Evolutionary conservation across 2,329 filamentous ascomycete genomes (phyloP), one percentile per base, ranked within the genome.

Genomic region (Metarhizium rileyi): DNA sequence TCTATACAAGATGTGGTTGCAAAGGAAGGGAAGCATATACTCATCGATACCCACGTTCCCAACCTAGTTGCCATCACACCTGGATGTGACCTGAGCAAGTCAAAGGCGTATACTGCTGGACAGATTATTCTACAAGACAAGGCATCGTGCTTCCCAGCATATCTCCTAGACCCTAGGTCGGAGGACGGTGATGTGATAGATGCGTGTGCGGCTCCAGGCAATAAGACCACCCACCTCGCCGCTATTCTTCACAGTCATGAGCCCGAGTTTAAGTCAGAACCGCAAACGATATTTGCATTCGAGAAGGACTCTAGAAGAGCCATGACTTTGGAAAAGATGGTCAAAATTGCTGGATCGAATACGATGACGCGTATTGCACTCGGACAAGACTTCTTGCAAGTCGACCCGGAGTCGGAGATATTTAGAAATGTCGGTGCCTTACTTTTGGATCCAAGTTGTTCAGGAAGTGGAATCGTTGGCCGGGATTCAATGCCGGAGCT

Each of bases 181-280:
- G 72, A 78, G 50, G 79, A 84, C 55, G 88, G 88, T 23, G 82
- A 93, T 60, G 73, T 94, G 8, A 80, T 97, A n/a, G 93, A 98
- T 66, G 87, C 87, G 0, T 97, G 91, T 63, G 88, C 93, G 0
- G 93, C 93, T 1, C 93, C 93, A 1, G 93, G 93, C 5, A 98
- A 98, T 66, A 98, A 98, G 69, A 97, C 93, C 1, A 97, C 91
- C 7, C 93, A 97, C 65, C 70, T 95, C 44, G 90, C 90, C 0
- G 86, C 89, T 2, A 80, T 96, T 4, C 61, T 93, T 45, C 71
- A 64, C 47, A 69, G 66, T 45, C 69, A 68, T 47, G 63, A 62
- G 3, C 65, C 66, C 0, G 70, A 67, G 38, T 64, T 63, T 52
- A 63, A 61, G 20, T 64, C 58, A 27, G 55, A 52, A 18, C 53